Base-by-base conservation (phyloP, 2,329 filamentous ascomycete species). In the Leptographium procerum region DNA sequence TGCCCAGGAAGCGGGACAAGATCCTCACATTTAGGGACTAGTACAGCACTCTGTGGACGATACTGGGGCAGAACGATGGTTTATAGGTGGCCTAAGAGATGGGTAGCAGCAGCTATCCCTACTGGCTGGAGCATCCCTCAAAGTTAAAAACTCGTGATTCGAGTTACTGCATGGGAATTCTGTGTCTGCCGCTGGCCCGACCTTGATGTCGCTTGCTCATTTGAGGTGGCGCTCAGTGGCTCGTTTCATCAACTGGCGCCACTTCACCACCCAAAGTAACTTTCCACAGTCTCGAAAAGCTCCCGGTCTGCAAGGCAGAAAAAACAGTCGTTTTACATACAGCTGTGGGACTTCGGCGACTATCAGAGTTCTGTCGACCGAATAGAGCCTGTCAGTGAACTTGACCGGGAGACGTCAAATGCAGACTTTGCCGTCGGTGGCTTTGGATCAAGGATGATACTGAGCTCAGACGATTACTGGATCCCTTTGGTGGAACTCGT, bases 11-110 rank as follows among this genome's bases (percentile, higher is more conserved):
- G 4, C 55, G 61, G 45, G 34, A 57, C 8, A 58, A 60, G 13
- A 55, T 65, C 13, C 52, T 66, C 2, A 40, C 61, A 10, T 63
- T 57, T 22, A 59, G 58, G 6, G 57, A 61, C 29, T n/a, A 57
- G 13, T 47, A 57, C 1, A 58, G 61, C 43, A 59, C 57, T 16
- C 52, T 66, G 1, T 64, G 63, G 64, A 16, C 59, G 6, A n/a
- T 65, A 13, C 55, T 58, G 6, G 40, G 52, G n/a, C 24, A 48
- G 28, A 43, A 31, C 13, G 50, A 57, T 36, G 50, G 34, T 5
- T 1, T 2, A 6, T 61, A 51, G 59, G 50, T 19, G 11, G 36
- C 14, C 36, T 16, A 40, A 16, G 36, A 40, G 36, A 19, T 19
- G 36, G 36, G 36, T 40, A 16, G 14, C 14, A 19, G 36, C 36